Evolutionary conservation across 1,284 basidiomycete species (phyloP).

Genomic region (Cerrena zonata): DNA sequence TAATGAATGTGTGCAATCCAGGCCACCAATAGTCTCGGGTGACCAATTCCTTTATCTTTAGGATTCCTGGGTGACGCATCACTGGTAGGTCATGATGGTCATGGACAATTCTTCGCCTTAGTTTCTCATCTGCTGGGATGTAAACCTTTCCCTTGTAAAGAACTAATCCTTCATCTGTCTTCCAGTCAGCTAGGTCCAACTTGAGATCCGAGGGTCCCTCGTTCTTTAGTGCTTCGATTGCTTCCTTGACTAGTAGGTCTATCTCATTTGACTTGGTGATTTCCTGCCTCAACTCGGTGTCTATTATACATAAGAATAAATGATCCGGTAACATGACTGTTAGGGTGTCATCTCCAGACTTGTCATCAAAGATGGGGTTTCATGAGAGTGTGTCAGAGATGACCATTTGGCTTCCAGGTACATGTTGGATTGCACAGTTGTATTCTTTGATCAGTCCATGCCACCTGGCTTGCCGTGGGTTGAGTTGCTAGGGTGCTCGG

Average conservation of each 20-base stretch:
- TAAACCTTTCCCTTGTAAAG: background rate
- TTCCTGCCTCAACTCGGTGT: background rate
- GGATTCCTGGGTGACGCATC: background rate
- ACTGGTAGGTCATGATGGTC: background rate
- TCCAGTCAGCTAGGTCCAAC: background rate
- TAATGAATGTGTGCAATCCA: background rate
- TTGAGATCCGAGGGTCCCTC: background rate
- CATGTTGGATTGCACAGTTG: background rate
- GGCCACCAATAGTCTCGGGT: background rate
- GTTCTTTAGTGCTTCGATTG: background rate
- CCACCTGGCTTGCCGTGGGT: background rate
- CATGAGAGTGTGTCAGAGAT: background rate
- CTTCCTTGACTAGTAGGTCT: background rate
- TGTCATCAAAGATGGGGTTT: background rate
- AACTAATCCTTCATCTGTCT: background rate
- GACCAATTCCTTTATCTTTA: background rate
- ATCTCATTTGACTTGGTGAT: background rate
- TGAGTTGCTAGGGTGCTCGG: no score
- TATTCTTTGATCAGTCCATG: conserved; percentile 1
- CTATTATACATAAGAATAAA: background rate
- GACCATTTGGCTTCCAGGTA: background rate
- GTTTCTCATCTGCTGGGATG: background rate
- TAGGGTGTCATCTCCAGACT: background rate
- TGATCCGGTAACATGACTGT: background rate
- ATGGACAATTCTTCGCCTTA: background rate